Evolutionary conservation across 768 basidiomycete genomes (phyloP).

Genomic region (Lyophyllum semitale): DNA sequence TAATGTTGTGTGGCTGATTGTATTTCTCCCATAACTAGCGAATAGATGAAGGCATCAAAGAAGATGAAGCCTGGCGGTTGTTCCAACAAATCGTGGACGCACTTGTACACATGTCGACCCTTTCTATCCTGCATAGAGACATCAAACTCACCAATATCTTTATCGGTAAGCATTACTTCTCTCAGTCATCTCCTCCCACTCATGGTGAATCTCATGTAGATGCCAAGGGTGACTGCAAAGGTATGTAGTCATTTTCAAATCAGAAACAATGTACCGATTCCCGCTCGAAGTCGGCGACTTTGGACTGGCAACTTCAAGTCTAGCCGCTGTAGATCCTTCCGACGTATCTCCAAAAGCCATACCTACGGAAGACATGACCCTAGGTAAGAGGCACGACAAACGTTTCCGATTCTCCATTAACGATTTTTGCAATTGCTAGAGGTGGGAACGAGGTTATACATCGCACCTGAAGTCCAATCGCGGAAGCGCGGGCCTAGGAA

Average conservation of each 20-base stretch:
- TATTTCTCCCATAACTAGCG: constrained; percentile 39
- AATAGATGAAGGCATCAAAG: constrained; percentile 77
- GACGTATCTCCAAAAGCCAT: constrained; percentile 53
- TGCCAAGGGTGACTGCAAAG: constrained; percentile 83
- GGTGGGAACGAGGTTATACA: constrained; percentile 90
- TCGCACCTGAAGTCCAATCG: constrained; percentile 87
- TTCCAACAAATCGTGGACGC: constrained; percentile 92
- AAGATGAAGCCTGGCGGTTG: constrained; percentile 87
- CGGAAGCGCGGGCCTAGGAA: constrained; percentile 65
- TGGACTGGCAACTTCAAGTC: constrained; percentile 83
- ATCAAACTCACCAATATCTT: constrained; percentile 95
- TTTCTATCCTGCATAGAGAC: constrained; percentile 87
- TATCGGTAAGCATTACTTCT: constrained; percentile 55
- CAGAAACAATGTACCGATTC: neutral
- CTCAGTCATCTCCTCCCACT: neutral
- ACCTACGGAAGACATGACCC: constrained; percentile 69
- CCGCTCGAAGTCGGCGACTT: constrained; percentile 79
- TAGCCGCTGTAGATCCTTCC: constrained; percentile 77
- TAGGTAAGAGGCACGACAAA: constrained; percentile 45
- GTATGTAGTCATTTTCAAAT: constrained; percentile 27
- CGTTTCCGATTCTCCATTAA: neutral
- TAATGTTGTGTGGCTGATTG: neutral
- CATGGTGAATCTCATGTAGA: constrained; percentile 40
- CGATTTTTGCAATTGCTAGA: constrained; percentile 39
- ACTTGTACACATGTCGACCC: constrained; percentile 83